A percentile compares a stretch with the other conserved stretches of the same genome.
Evolutionary conservation across 2,329 filamentous ascomycete species (phyloP).

Genomic region (Pseudocercospora fijiensis): DNA sequence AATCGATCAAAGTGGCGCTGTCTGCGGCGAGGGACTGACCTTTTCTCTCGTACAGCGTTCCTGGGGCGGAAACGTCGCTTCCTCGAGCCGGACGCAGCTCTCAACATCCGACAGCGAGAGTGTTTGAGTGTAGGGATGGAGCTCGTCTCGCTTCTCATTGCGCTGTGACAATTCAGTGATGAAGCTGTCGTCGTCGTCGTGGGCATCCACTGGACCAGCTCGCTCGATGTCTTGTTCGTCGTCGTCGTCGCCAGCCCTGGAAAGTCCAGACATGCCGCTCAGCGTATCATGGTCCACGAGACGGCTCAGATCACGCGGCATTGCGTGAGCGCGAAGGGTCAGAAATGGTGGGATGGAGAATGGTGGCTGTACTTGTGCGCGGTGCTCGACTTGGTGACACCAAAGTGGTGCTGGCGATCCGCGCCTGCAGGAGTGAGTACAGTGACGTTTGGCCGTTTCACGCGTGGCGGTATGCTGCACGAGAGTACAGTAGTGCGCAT

Average conservation of each 20-base stretch:
- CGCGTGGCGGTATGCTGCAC: conserved; percentile 6
- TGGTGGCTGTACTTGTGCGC: conserved; percentile 12
- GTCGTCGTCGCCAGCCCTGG: conserved; percentile 33
- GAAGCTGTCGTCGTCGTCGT: conserved; percentile 17
- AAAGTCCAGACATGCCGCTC: conserved; percentile 39
- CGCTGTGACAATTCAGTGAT: conserved; percentile 19
- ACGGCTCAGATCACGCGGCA: conserved; percentile 46
- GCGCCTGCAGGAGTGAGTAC: not conserved
- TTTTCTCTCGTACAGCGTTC: conserved; percentile 61
- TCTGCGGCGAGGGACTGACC: conserved; percentile 44
- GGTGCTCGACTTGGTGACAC: conserved; percentile 6
- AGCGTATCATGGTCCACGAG: conserved; percentile 36
- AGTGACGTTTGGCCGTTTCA: conserved; percentile 9
- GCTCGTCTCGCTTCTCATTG: conserved; percentile 50
- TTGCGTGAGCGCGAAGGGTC: conserved; percentile 22
- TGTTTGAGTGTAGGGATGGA: conserved; percentile 72
- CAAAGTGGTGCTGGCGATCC: not conserved
- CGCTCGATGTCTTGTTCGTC: not conserved
- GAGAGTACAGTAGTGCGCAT: not conserved
- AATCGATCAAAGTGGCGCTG: conserved; percentile 16
- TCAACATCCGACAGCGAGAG: conserved; percentile 67
- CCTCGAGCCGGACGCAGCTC: conserved; percentile 59
- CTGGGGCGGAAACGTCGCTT: conserved; percentile 57
- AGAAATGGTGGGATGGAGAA: not conserved
- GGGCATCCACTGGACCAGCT: conserved; percentile 9